A percentile compares a stretch with the other conserved stretches of the same genome.
phyloP scores from a whole-genome alignment of 2,329 filamentous ascomycete species.

The Exophiala mesophila region DNA sequence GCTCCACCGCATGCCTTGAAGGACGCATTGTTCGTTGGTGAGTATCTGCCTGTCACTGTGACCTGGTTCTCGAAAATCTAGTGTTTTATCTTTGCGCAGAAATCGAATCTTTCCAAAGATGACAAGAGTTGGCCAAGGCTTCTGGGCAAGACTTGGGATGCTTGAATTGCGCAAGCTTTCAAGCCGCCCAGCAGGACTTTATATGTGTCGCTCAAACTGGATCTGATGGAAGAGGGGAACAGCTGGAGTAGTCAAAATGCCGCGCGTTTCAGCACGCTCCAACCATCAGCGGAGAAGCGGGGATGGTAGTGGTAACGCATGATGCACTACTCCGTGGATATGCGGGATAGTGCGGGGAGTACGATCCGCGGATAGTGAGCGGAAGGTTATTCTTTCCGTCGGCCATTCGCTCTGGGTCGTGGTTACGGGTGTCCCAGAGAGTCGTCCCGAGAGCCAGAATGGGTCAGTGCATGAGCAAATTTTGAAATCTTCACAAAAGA shows the following conservation, averaged over 20 bases:
- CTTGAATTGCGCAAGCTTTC: neutral
- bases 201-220: neutral
- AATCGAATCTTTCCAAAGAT: neutral
- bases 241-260: neutral
- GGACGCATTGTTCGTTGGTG: slow-evolving; percentile 1
- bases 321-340: neutral
- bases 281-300: neutral
- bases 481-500: no score
- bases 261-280: neutral
- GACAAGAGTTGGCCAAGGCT: neutral
- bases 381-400: neutral
- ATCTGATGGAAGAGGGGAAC: neutral
- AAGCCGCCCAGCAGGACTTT: neutral
- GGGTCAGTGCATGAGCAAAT: neutral
- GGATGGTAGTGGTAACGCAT: neutral
- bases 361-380: neutral
- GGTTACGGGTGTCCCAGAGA: neutral
- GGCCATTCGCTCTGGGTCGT: neutral
- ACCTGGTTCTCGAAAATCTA: neutral
- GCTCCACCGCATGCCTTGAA: slow-evolving; percentile 1
- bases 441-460: neutral
- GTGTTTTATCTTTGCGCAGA: neutral
- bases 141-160: neutral
- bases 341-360: neutral
- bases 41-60: neutral